Evolutionary conservation across 805 yeast genomes (phyloP).

Genomic region (Hanseniaspora pseudoguilliermondii): DNA sequence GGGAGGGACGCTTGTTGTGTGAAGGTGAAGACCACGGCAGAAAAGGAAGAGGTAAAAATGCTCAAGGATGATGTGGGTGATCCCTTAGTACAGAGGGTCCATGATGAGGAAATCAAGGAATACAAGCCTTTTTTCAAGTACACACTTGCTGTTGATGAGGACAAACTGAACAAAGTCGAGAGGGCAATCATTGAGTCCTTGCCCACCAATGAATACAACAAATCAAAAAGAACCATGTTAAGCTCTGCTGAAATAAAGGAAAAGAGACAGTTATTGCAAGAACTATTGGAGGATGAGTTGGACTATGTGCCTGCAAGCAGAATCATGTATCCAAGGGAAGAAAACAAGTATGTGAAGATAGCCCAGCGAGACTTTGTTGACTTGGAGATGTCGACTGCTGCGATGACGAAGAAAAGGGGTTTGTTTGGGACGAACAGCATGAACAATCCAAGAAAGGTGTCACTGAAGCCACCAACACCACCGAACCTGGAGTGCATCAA

Average conservation of each 20-base stretch:
- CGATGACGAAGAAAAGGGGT: conserved; percentile 31
- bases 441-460: conserved; percentile 43
- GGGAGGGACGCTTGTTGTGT: conserved; percentile 57
- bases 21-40: conserved; percentile 21
- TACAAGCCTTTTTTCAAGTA: conserved; percentile 23
- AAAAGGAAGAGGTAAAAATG: background rate
- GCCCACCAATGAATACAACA: conserved; percentile 21
- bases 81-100: background rate
- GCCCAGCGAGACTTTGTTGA: conserved; percentile 39
- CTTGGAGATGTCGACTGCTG: conserved; percentile 28
- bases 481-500: conserved; percentile 74
- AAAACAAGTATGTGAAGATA: conserved; percentile 47
- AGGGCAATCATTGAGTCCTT: conserved; percentile 26
- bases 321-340: conserved; percentile 50
- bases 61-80: background rate
- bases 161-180: conserved; percentile 23
- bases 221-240: background rate
- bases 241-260: background rate
- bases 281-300: conserved; percentile 20
- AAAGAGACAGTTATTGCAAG: conserved; percentile 17
- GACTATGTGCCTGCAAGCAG: conserved; percentile 51
- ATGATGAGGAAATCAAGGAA: conserved; percentile 14
- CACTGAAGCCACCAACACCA: conserved; percentile 78
- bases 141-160: conserved; percentile 23
- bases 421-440: conserved; percentile 28